Conservation (phyloP, 73 alveolate species). For the Uronychia setigera region DNA sequence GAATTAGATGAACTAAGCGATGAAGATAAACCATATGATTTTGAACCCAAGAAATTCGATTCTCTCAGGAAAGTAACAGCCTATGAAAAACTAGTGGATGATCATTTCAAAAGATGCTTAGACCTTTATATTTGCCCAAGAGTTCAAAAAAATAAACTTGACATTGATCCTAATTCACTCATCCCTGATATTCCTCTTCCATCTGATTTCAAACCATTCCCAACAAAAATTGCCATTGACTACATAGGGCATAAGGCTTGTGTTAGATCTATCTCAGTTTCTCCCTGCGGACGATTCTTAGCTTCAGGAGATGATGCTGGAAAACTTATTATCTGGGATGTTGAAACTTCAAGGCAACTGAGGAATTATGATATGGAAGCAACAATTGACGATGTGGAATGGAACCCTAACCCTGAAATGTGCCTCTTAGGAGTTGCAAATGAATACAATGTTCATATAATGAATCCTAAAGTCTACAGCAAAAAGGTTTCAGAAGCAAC, state of each 20-base stretch:
- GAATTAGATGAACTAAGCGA: conserved; percentile 75
- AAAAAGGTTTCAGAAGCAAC: not conserved
- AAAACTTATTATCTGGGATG: conserved; percentile 47
- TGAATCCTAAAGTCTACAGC: conserved; percentile 26
- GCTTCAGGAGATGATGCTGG: conserved; percentile 72
- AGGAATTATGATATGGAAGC: conserved; percentile 44
- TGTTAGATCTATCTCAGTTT: conserved; percentile 58
- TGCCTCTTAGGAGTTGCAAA: conserved; percentile 41
- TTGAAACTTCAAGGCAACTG: conserved; percentile 38
- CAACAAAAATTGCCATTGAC: conserved; percentile 84
- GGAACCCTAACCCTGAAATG: conserved; percentile 29
- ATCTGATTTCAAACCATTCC: conserved; percentile 96
- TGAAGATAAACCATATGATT: conserved; percentile 81
- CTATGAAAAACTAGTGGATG: conserved; percentile 90
- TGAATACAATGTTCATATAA: conserved; percentile 30
- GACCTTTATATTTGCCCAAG: conserved; percentile 97
- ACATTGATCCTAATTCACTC: conserved; percentile 86
- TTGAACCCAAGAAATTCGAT: conserved; percentile 76
- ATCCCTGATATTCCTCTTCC: conserved; percentile 98
- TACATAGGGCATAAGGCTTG: conserved; percentile 80
- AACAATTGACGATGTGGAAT: conserved; percentile 38
- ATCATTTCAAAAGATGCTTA: conserved; percentile 94
- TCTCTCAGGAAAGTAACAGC: conserved; percentile 94
- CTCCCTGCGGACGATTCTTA: conserved; percentile 60
- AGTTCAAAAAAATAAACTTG: conserved; percentile 89